These are phyloP conservation scores for Neonectria sp. DNA, from an alignment of 2,329 filamentous ascomycete genomes.

Conservation along the genomic window DNA sequence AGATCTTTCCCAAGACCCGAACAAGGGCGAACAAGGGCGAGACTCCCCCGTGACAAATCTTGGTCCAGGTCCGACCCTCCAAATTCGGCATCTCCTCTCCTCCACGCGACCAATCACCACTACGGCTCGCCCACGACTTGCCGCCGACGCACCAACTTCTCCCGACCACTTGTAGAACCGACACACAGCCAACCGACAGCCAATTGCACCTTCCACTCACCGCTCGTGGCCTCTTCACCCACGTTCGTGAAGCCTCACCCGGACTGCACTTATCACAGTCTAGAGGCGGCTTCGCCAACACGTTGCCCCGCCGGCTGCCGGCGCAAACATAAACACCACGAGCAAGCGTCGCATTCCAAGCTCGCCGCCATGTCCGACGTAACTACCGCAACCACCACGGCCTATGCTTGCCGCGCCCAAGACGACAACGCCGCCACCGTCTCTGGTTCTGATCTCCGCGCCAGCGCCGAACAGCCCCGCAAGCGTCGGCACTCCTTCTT, in stretches of 20 bases:
- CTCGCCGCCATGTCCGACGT: constrained; percentile 54
- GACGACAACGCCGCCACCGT: constrained; percentile 55
- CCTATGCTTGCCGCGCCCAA: constrained; percentile 53
- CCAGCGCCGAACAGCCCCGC: constrained; percentile 46
- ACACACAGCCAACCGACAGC: constrained; percentile 28
- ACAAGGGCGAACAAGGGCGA: neutral
- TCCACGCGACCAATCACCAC: constrained; percentile 40
- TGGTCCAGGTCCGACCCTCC: constrained; percentile 15
- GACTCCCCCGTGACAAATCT: constrained; percentile 8
- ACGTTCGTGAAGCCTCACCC: constrained; percentile 32
- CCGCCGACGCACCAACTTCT: constrained; percentile 34
- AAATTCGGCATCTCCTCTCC: constrained; percentile 45
- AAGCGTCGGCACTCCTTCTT: constrained; percentile 71
- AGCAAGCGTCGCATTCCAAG: constrained; percentile 22
- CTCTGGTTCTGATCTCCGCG: constrained; percentile 58
- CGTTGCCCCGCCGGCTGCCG: constrained; percentile 31
- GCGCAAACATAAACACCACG: constrained; percentile 32
- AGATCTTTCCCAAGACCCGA: neutral
- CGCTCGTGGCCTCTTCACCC: constrained; percentile 41
- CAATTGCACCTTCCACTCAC: constrained; percentile 44
- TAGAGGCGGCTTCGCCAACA: constrained; percentile 35
- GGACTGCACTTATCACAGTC: constrained; percentile 27
- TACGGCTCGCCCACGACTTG: constrained; percentile 37
- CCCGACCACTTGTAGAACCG: constrained; percentile 22
- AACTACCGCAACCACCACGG: constrained; percentile 56